phyloP scores from a whole-genome alignment of 2,329 filamentous ascomycete genomes.

The Dendryphion nanum region DNA sequence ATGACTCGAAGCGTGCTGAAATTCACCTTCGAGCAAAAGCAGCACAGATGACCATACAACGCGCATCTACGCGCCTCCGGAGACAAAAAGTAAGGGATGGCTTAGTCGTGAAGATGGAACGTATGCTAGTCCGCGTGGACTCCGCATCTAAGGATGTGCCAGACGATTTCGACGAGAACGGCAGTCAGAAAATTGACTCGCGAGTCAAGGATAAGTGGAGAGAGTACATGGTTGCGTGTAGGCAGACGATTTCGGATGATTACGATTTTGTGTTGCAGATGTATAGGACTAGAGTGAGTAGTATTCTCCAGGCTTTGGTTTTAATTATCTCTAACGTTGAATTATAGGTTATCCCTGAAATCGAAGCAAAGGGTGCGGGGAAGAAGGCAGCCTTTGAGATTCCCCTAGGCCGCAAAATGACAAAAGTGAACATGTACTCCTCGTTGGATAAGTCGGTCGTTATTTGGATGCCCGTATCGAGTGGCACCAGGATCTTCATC shows the following conservation, averaged over 20 bases:
- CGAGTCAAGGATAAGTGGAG: conserved; percentile 63
- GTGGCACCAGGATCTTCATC: conserved; percentile 58
- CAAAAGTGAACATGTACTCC: conserved; percentile 63
- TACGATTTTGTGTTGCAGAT: conserved; percentile 58
- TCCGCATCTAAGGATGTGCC: conserved; percentile 52
- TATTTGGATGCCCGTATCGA: conserved; percentile 56
- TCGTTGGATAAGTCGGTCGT: conserved; percentile 66
- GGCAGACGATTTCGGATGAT: conserved; percentile 55
- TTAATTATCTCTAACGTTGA: too few relatives aligned
- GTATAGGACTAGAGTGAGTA: conserved; percentile 56
- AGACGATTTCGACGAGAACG: conserved; percentile 63
- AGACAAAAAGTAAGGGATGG: conserved; percentile 51
- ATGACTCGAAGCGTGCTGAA: conserved; percentile 38
- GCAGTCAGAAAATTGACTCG: conserved; percentile 58
- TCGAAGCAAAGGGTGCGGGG: conserved; percentile 52
- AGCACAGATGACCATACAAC: conserved; percentile 39
- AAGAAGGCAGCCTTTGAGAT: conserved; percentile 59
- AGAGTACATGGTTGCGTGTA: conserved; percentile 62
- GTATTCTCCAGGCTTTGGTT: too few relatives aligned
- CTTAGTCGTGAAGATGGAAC: conserved; percentile 65
- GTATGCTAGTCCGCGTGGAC: conserved; percentile 66
- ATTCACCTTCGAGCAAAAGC: conserved; percentile 40
- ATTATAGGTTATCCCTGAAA: conserved; percentile 56
- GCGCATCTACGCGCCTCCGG: conserved; percentile 33
- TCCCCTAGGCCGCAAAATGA: conserved; percentile 52